phyloP scores from a whole-genome alignment of 2,329 filamentous ascomycete genomes.

The Fonsecaea nubica region DNA sequence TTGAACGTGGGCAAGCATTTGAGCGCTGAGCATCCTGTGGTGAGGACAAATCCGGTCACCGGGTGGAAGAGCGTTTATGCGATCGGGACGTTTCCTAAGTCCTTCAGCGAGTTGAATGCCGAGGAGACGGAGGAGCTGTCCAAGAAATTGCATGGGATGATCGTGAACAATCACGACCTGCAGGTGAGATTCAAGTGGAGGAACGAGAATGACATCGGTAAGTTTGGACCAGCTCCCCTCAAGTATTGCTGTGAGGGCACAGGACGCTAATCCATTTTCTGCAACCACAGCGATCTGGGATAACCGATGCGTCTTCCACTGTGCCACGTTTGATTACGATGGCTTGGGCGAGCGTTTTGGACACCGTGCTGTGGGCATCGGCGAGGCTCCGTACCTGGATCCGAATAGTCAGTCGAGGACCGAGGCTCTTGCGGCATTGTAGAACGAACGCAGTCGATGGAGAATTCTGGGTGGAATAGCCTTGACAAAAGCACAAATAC shows the following conservation, averaged over 20 bases:
- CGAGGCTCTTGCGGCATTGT: conserved; percentile 24
- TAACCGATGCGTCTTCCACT: conserved; percentile 44
- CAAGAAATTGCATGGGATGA: conserved; percentile 51
- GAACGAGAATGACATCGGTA: conserved; percentile 56
- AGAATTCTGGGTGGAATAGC: background rate
- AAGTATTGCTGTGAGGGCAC: background rate
- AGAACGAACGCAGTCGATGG: background rate
- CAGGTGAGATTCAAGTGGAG: conserved; percentile 59
- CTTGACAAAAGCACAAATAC: background rate
- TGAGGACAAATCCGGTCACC: conserved; percentile 68
- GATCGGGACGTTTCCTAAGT: conserved; percentile 50
- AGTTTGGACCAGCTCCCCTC: conserved; percentile 23
- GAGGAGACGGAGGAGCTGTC: conserved; percentile 53
- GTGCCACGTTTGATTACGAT: conserved; percentile 46
- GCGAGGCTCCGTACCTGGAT: conserved; percentile 46
- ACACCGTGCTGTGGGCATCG: conserved; percentile 45
- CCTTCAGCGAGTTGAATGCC: conserved; percentile 54
- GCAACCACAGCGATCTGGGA: conserved; percentile 45
- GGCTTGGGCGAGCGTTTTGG: conserved; percentile 43
- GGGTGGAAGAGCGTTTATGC: conserved; percentile 66
- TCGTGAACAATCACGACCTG: conserved; percentile 59
- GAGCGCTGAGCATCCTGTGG: conserved; percentile 61
- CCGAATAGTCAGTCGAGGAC: conserved; percentile 41
- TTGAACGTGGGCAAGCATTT: conserved; percentile 61
- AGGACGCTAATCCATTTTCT: background rate